A percentile compares a stretch with the other conserved stretches of the same genome.
Evolutionary conservation across 495 filamentous ascomycete species (phyloP).

Genomic region (Parathielavia appendiculata): DNA sequence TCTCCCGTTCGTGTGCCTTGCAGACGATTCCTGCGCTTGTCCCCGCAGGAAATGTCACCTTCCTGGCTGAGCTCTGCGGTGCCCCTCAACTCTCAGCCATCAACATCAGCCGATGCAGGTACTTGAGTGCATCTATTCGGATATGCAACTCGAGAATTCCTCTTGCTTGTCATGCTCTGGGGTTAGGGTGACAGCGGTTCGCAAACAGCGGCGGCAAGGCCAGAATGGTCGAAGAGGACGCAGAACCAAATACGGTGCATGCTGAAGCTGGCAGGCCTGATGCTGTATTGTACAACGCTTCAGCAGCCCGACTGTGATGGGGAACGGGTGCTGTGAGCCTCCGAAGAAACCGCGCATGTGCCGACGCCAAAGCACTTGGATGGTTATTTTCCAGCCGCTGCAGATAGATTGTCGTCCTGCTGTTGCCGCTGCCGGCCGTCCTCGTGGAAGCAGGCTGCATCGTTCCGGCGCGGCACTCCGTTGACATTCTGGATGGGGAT

Average conservation of each 20-base stretch:
- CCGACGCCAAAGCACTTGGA: slow-evolving; percentile 4
- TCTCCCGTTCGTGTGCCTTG: not conserved
- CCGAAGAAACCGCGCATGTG: slow-evolving; percentile 6
- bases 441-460: not conserved
- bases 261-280: too few species aligned
- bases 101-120: not conserved
- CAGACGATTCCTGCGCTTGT: not conserved
- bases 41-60: slow-evolving; percentile 10
- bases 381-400: slow-evolving; percentile 6
- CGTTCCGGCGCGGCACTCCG: not conserved
- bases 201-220: not conserved
- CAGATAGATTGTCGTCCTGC: slow-evolving; percentile 12
- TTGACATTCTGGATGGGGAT: too few species aligned
- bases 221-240: too few species aligned
- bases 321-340: not conserved
- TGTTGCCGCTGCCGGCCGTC: not conserved
- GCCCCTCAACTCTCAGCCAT: not conserved
- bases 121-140: not conserved
- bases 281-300: too few species aligned
- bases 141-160: not conserved
- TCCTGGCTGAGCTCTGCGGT: not conserved
- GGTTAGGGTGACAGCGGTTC: not conserved
- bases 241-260: too few species aligned
- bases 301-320: too few species aligned
- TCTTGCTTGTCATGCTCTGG: not conserved